A percentile compares a stretch with the other conserved stretches of the same genome.
These are phyloP conservation scores for Mortierella sp. DNA, from an alignment of 371 early-diverging fungal species.

Conservation along the genomic window DNA sequence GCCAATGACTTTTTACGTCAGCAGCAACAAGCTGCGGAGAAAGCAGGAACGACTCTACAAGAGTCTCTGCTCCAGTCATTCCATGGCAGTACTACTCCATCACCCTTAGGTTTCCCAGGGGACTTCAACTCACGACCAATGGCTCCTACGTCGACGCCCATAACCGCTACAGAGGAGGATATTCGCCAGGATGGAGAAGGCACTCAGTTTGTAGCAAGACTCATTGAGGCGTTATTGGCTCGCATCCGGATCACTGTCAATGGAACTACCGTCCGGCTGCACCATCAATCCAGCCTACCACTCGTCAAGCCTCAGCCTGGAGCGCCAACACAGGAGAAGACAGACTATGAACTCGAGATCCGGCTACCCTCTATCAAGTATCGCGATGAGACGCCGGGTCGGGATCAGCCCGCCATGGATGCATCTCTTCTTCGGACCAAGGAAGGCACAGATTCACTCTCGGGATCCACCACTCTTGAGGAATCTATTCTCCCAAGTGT, in stretches of 20 bases:
- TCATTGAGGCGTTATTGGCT: slow-evolving; percentile 79
- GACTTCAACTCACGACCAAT: slow-evolving; percentile 41
- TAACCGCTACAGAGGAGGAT: slow-evolving; percentile 1
- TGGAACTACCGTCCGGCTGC: slow-evolving; percentile 64
- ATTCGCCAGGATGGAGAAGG: slow-evolving; percentile 61
- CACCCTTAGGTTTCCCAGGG: slow-evolving; percentile 47
- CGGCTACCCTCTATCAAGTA: slow-evolving; percentile 65
- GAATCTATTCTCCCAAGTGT: slow-evolving; percentile 48
- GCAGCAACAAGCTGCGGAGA: slow-evolving; percentile 63
- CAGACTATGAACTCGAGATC: slow-evolving; percentile 67
- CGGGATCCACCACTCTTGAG: slow-evolving; percentile 38
- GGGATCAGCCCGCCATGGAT: slow-evolving; percentile 53
- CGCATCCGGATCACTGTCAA: slow-evolving; percentile 66
- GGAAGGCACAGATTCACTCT: slow-evolving; percentile 25
- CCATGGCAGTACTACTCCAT: slow-evolving; percentile 42
- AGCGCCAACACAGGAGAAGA: not conserved
- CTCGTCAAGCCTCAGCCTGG: slow-evolving; percentile 19
- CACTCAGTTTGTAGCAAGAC: slow-evolving; percentile 69
- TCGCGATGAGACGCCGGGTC: slow-evolving; percentile 71
- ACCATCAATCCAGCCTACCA: slow-evolving; percentile 60
- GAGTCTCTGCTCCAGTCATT: slow-evolving; percentile 68
- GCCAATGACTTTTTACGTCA: slow-evolving; percentile 84
- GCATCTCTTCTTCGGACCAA: slow-evolving; percentile 57
- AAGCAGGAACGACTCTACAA: slow-evolving; percentile 65
- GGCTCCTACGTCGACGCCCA: slow-evolving; percentile 6